A percentile compares a stretch with the other conserved stretches of the same genome.
Conservation (phyloP, 768 basidiomycete species). For the Xerocomellus amylosporus region DNA sequence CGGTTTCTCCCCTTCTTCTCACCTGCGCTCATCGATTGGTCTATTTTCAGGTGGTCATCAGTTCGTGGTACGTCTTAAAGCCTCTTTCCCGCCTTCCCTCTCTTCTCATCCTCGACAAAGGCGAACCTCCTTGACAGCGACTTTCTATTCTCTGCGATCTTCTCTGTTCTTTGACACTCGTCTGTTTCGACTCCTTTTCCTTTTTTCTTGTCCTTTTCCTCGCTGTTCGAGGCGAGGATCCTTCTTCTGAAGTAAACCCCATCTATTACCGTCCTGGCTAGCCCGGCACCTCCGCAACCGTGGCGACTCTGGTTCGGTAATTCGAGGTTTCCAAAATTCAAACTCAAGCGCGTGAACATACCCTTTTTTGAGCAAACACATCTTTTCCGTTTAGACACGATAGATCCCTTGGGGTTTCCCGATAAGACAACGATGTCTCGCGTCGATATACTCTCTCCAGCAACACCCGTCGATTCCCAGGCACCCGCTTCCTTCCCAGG, state of each 20-base stretch:
- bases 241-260: slow-evolving; percentile 52
- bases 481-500: slow-evolving; percentile 31
- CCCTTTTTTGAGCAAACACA: slow-evolving; percentile 27
- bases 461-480: slow-evolving; percentile 28
- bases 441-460: slow-evolving; percentile 46
- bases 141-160: slow-evolving; percentile 5
- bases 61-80: slow-evolving; percentile 58
- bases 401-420: slow-evolving; percentile 18
- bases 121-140: slow-evolving; percentile 75
- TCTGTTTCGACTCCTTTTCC: slow-evolving; percentile 3
- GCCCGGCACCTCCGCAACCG: slow-evolving; percentile 61
- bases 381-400: slow-evolving; percentile 24
- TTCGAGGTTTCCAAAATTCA: slow-evolving; percentile 40
- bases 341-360: slow-evolving; percentile 23
- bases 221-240: slow-evolving; percentile 71
- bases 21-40: slow-evolving; percentile 17
- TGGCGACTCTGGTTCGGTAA: slow-evolving; percentile 78
- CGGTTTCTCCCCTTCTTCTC: slow-evolving; percentile 10
- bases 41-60: slow-evolving; percentile 63
- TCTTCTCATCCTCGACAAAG: slow-evolving; percentile 38
- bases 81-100: slow-evolving; percentile 1
- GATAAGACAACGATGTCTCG: slow-evolving; percentile 51
- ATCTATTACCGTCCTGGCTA: slow-evolving; percentile 52
- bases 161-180: slow-evolving; percentile 8
- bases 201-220: slow-evolving; percentile 52